A percentile compares a stretch with the other conserved stretches of the same genome.
These are phyloP conservation scores for Elongisporangium anandrum DNA, from an alignment of 352 stramenopile species.

Conservation along the genomic window DNA sequence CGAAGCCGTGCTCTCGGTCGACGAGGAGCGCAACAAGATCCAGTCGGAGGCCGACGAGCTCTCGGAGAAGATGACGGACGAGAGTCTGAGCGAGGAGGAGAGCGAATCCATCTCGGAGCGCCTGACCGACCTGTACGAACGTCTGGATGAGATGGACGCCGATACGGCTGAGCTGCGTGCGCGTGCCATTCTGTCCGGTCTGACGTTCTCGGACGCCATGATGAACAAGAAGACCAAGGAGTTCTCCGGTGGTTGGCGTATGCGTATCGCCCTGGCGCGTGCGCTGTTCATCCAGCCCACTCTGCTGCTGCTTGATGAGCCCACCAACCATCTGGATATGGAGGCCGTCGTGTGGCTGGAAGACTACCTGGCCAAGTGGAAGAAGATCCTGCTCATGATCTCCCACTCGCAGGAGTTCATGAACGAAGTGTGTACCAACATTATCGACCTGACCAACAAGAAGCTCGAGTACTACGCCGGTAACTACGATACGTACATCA, in stretches of 20 bases:
- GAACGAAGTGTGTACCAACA: conserved; percentile 98
- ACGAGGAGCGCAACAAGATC: conserved; percentile 91
- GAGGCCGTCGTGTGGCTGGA: conserved; percentile 98
- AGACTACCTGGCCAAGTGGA: conserved; percentile 96
- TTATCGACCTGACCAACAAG: conserved; percentile 93
- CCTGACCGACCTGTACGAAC: conserved; percentile 93
- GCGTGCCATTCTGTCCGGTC: conserved; percentile 91
- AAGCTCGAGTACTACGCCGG: conserved; percentile 97
- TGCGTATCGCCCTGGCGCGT: conserved; percentile 94
- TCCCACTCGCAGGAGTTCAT: conserved; percentile 99
- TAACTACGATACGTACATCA: conserved; percentile 98
- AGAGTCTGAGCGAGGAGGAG: conserved; percentile 87
- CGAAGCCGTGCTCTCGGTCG: conserved; percentile 93
- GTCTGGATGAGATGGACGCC: conserved; percentile 94
- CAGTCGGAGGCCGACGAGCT: conserved; percentile 92
- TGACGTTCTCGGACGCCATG: conserved; percentile 96
- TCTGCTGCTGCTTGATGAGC: conserved; percentile 93
- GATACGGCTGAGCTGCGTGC: conserved; percentile 92
- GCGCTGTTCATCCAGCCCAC: conserved; percentile 97
- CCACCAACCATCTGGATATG: conserved; percentile 97
- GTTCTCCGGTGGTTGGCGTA: conserved; percentile 95
- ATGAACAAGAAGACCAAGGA: conserved; percentile 93
- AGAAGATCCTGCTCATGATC: conserved; percentile 97
- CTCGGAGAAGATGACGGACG: conserved; percentile 88
- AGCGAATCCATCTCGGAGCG: conserved; percentile 84